Evolutionary conservation across 805 yeast species (phyloP), one percentile per base, ranked within the genome.

Genomic region (Starmera quercuum): DNA sequence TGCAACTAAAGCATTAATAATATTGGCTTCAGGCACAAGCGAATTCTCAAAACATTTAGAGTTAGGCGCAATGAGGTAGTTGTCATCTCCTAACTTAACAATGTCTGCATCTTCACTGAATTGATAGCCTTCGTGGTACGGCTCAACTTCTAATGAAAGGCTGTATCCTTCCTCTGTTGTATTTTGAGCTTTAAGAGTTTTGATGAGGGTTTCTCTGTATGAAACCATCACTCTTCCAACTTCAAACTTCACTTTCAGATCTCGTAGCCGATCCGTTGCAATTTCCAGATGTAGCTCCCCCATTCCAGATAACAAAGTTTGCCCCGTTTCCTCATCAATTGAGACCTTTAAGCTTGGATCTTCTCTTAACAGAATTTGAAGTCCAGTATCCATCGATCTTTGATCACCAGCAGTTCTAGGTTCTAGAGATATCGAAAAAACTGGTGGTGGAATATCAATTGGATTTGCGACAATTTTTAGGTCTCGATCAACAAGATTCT

Each of bases 241-340:
- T 21, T 78, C 78, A 1, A 84, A 82, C 36, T 79, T 76, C 3
- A 95, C 95, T 53, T 81, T 80, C 69, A 87, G 67, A 37, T 86
- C 95, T 28, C 72, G 73, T n/a, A 84, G 59, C 35, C 97, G 66
- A 47, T 85, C 92, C 31, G 68, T 69, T 2, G 92, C 83, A 44
- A 92, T 87, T 45, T 92, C 97, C 32, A 92, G 66, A 59, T 92
- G 98, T 31, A 92, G 66, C 51, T 92, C 97, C 26, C 98, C 98
- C 97, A 90, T 90, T 21, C 98, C 98, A 14, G 95, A 78, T 20
- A 92, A 58, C 19, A 88, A 71, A 2, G 88, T 78, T 59, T 92
- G 97, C 6, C 92, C 95, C 36, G 85, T 66, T 45, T 90, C 97
- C 38, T 85, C 88, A 54, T 92, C 84, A 32, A 66, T 70, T 4